phyloP scores from a whole-genome alignment of 2,329 filamentous ascomycete species.

The Fusarium duplospermum region DNA sequence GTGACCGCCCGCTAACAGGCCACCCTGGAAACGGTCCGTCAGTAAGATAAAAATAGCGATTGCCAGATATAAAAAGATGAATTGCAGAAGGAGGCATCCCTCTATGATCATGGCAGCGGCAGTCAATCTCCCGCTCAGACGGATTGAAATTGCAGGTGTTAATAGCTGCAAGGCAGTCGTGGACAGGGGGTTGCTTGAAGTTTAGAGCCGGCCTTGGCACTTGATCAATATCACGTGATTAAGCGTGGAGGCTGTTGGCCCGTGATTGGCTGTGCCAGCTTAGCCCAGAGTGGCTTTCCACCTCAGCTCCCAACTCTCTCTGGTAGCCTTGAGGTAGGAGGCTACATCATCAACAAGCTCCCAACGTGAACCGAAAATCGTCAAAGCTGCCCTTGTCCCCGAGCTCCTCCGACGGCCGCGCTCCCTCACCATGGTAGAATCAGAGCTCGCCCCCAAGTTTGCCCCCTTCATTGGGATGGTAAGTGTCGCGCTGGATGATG shows the following conservation, averaged over 20 bases:
- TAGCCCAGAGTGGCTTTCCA: slow-evolving; percentile 28
- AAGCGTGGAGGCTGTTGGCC: not conserved
- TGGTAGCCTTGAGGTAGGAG: slow-evolving; percentile 38
- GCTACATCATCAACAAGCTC: slow-evolving; percentile 46
- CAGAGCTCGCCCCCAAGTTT: slow-evolving; percentile 79
- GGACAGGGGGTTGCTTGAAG: not conserved
- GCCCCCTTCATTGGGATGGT: slow-evolving; percentile 92
- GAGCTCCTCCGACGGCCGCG: slow-evolving; percentile 34
- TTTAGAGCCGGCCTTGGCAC: not conserved
- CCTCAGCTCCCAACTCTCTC: slow-evolving; percentile 38
- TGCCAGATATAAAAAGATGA: not conserved
- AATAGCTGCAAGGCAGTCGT: not conserved
- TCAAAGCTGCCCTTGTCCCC: slow-evolving; percentile 31
- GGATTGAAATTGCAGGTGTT: not conserved
- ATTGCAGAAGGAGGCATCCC: slow-evolving; percentile 8
- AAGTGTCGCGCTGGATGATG: slow-evolving; percentile 51
- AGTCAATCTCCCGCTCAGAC: not conserved
- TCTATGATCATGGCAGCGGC: not conserved
- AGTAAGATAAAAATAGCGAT: not conserved
- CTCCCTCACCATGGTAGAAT: slow-evolving; percentile 59
- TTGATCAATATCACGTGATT: slow-evolving; percentile 28
- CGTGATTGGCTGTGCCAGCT: slow-evolving; percentile 30
- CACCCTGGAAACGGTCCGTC: not conserved
- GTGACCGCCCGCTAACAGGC: slow-evolving; percentile 5
- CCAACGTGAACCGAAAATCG: slow-evolving; percentile 32